phyloP scores from a whole-genome alignment of 441 rosid species.

The Corymbia citriodora region DNA sequence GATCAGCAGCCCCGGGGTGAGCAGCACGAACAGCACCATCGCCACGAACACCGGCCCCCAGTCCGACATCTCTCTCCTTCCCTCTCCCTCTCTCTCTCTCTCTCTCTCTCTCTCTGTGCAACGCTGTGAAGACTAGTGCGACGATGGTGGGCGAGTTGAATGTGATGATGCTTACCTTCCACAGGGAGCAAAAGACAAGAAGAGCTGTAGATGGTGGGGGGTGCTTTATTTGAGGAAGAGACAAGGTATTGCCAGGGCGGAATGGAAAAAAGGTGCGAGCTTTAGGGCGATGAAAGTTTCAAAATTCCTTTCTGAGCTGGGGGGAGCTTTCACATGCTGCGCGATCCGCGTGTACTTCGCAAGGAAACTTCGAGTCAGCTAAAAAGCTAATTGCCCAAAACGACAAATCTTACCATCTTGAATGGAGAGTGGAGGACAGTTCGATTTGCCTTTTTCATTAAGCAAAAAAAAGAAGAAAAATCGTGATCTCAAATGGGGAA shows the following conservation, averaged over 20 bases:
- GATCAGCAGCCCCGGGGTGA: slow-evolving; percentile 80
- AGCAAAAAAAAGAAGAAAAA: background rate
- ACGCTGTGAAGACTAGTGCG: background rate
- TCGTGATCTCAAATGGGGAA: background rate
- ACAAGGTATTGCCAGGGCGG: background rate
- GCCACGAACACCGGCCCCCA: slow-evolving; percentile 81
- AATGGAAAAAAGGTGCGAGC: slow-evolving; percentile 15
- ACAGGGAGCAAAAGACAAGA: no score
- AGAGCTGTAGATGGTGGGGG: background rate
- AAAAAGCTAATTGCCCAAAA: background rate
- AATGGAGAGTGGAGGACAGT: background rate
- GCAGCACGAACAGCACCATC: slow-evolving; percentile 57
- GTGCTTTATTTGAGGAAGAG: slow-evolving; percentile 1
- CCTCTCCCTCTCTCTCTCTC: background rate
- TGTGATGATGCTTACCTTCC: background rate
- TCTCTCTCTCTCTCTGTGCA: no score
- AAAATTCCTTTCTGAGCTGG: background rate
- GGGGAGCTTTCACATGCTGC: background rate
- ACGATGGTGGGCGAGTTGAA: background rate
- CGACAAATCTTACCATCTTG: background rate
- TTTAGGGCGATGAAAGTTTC: slow-evolving; percentile 15
- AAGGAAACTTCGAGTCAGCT: background rate
- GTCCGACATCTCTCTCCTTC: slow-evolving; percentile 39
- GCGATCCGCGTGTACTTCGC: background rate
- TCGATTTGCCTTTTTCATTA: background rate